phyloP scores from a whole-genome alignment of 129 eudicot genomes.

The Pittosporum tobira region DNA sequence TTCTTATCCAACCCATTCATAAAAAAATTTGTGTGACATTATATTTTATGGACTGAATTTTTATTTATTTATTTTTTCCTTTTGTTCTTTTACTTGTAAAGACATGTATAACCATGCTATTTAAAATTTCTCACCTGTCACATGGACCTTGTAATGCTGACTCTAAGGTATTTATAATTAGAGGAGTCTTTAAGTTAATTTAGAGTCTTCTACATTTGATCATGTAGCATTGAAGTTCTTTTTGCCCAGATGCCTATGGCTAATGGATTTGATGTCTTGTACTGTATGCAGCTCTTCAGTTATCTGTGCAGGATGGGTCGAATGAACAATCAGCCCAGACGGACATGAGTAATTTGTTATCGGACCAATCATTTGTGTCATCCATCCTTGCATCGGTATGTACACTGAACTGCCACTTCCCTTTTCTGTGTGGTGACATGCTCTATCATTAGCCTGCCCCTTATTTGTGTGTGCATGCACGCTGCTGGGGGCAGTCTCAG shows the following conservation, averaged over 20 bases:
- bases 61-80: too few relatives aligned
- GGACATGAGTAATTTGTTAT: constrained; percentile 77
- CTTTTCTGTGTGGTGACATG: neutral
- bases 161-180: neutral
- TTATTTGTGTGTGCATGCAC: neutral
- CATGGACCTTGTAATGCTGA: too few relatives aligned
- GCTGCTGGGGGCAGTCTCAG: neutral
- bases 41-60: too few relatives aligned
- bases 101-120: too few relatives aligned
- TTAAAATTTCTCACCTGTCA: too few relatives aligned
- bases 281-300: constrained; percentile 64
- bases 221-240: neutral
- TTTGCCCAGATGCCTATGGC: neutral
- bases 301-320: constrained; percentile 68
- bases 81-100: neutral
- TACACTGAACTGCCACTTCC: neutral
- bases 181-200: neutral
- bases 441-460: neutral
- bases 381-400: constrained; percentile 79
- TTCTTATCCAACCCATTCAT: too few relatives aligned
- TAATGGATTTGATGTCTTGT: neutral
- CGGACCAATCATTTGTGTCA: constrained; percentile 81
- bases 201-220: neutral
- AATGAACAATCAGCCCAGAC: constrained; percentile 53
- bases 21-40: too few relatives aligned